Percentiles rank a stretch among this genome's conserved stretches.
phyloP scores from a whole-genome alignment of 768 basidiomycete genomes.

The Trametes elegans region DNA sequence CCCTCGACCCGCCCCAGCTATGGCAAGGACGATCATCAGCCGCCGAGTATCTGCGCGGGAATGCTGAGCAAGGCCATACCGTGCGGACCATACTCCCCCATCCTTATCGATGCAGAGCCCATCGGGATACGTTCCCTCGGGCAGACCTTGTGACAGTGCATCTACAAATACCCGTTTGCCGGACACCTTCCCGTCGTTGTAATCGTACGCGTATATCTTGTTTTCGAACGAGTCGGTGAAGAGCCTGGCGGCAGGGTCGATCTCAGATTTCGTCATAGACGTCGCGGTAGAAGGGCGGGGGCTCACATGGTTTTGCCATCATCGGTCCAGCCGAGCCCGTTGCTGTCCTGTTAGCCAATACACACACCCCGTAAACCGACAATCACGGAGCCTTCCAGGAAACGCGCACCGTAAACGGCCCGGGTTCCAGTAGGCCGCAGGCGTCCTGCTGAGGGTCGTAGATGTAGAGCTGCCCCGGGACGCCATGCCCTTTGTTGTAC shows the following conservation, averaged over 20 bases:
- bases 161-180: conserved; percentile 60
- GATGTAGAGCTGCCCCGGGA: conserved; percentile 57
- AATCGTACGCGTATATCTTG: conserved; percentile 67
- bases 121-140: conserved; percentile 54
- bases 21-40: conserved; percentile 5
- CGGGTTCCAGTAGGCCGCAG: conserved; percentile 54
- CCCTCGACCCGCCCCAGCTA: conserved; percentile 65
- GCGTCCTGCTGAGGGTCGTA: conserved; percentile 51
- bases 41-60: conserved; percentile 11
- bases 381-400: conserved; percentile 26
- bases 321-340: conserved; percentile 63
- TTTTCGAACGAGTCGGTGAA: conserved; percentile 69
- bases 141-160: conserved; percentile 50
- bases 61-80: conserved; percentile 34
- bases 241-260: conserved; percentile 43
- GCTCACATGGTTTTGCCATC: conserved; percentile 58
- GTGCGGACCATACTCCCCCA: conserved; percentile 66
- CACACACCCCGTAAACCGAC: conserved; percentile 6
- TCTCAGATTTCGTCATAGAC: conserved; percentile 9
- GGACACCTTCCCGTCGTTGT: conserved; percentile 49
- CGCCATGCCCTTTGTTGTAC: conserved; percentile 43
- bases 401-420: conserved; percentile 60
- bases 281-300: conserved; percentile 9
- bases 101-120: conserved; percentile 64
- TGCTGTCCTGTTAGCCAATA: conserved; percentile 44